Conservation (phyloP, 1,284 basidiomycete species). For the Salmacisia buchloeana region DNA sequence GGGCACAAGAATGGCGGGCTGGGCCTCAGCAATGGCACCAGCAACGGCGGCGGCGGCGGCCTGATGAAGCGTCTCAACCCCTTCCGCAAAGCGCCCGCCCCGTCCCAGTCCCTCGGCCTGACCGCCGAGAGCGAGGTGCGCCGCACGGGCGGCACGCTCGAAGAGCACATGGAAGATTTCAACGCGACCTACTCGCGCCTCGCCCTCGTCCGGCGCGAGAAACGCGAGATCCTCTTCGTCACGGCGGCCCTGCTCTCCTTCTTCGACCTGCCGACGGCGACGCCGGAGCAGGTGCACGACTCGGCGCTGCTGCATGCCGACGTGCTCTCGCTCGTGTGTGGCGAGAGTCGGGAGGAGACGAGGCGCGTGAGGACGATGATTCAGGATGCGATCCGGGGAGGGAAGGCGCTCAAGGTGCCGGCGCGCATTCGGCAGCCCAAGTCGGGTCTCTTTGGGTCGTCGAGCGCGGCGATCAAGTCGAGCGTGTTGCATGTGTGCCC, state of each 20-base stretch:
- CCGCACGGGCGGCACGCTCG: conserved; percentile 8
- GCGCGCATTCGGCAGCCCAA: conserved; percentile 7
- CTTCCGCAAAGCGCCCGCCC: not conserved
- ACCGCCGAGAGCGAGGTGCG: not conserved
- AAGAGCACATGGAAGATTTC: conserved; percentile 22
- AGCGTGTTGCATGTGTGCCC: not conserved
- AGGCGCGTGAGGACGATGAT: not conserved
- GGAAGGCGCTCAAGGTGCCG: conserved; percentile 6
- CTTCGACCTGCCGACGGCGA: conserved; percentile 11
- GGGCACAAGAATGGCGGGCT: not conserved
- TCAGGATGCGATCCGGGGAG: conserved; percentile 5
- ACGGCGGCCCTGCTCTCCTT: conserved; percentile 11
- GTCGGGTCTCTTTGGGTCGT: not conserved
- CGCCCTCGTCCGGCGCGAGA: conserved; percentile 18
- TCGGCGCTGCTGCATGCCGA: conserved; percentile 17
- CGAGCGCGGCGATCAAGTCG: not conserved
- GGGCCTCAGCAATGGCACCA: not conserved
- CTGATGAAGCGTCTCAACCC: conserved; percentile 1
- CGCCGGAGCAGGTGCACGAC: conserved; percentile 7
- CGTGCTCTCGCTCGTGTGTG: conserved; percentile 15
- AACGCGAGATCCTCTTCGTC: conserved; percentile 21
- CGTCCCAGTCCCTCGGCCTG: not conserved
- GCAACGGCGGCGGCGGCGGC: not conserved
- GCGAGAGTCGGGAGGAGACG: conserved; percentile 6
- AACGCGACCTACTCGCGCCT: conserved; percentile 14